phyloP scores from a whole-genome alignment of 1,284 basidiomycete genomes.

The Ustilago lituana region DNA sequence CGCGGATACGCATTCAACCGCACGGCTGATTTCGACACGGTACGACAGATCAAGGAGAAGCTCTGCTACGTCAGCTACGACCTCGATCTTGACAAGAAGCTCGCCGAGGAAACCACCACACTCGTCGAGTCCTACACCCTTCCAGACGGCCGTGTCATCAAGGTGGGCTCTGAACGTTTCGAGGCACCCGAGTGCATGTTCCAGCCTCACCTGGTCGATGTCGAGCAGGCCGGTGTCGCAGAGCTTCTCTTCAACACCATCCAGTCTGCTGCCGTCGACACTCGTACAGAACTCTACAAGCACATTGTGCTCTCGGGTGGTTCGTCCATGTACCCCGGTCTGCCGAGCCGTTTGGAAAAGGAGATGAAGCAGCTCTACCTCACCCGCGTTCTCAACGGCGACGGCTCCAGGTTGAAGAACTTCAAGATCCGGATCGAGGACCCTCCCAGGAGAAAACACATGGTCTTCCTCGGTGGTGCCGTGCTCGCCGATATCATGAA shows the following conservation, averaged over 20 bases:
- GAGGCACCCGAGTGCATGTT: conserved; percentile 99
- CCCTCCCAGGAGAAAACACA: conserved; percentile 95
- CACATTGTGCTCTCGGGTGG: conserved; percentile 98
- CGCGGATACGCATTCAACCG: conserved; percentile 99
- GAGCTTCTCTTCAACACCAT: conserved; percentile 98
- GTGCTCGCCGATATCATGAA: conserved; percentile 94
- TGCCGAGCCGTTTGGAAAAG: conserved; percentile 95
- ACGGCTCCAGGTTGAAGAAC: conserved; percentile 91
- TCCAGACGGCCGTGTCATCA: conserved; percentile 94
- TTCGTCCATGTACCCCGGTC: conserved; percentile 93
- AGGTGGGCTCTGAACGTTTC: conserved; percentile 98
- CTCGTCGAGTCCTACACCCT: conserved; percentile 97
- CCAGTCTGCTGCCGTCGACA: conserved; percentile 88
- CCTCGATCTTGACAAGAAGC: conserved; percentile 88
- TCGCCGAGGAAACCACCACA: conserved; percentile 95
- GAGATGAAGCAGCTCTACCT: conserved; percentile 99
- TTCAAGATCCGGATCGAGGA: conserved; percentile 99
- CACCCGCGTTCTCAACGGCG: conserved; percentile 84
- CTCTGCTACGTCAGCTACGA: conserved; percentile 96
- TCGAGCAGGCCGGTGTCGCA: conserved; percentile 96
- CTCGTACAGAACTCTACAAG: conserved; percentile 92
- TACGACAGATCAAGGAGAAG: conserved; percentile 98
- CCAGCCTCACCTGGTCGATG: conserved; percentile 96
- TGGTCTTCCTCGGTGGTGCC: conserved; percentile 97
- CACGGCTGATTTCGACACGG: conserved; percentile 98